Evolutionary conservation across 2,329 filamentous ascomycete species (phyloP), one percentile per base, ranked within the genome.

Genomic region (Claviceps spartinae): DNA sequence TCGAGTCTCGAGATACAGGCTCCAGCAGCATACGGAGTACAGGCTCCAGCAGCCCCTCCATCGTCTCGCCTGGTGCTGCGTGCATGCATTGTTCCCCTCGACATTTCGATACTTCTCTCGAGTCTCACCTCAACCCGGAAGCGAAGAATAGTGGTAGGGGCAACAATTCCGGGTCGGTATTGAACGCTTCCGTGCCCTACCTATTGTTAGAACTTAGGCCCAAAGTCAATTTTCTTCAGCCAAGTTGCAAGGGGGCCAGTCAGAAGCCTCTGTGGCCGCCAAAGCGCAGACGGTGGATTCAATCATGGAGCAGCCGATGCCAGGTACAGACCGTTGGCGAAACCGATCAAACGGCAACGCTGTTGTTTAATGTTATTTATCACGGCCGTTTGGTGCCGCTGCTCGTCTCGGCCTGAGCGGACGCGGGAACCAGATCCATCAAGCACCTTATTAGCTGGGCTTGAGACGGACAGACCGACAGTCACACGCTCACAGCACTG

Each of bases 201-300:
- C 44, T 36, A 24, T 8, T 51, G 34, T 42, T 51, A n/a, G n/a
- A n/a, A n/a, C n/a, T n/a, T n/a, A 51, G 49, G 30, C 43, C 14
- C n/a, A 30, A 30, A 47, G 44, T 38, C 49, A 46, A 44, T 50
- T 37, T 20, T 36, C 41, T 26, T 24, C 7, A 16, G 26, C 48
- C 41, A 30, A 41, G 11, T 20, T 24, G 2, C 49, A 22, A n/a
- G 8, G 16, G 42, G 40, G 41, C 20, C 49, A 47, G 22, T 47
- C n/a, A 47, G 36, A 36, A 36, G 36, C 49, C 36, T 36, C 22
- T 4, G 18, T 41, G 11, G 34, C 49, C 43, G 24, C 24, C 36
- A 37, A 38, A 18, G 42, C 49, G 42, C 42, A 46, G 26, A 46
- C 30, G 30, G 34, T 45, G 34, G 5, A 20, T 38, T 34, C 30